A percentile compares a stretch with the other conserved stretches of the same genome.
Evolutionary conservation across 495 filamentous ascomycete species (phyloP).

Genomic region (Hypoxylon fragiforme): DNA sequence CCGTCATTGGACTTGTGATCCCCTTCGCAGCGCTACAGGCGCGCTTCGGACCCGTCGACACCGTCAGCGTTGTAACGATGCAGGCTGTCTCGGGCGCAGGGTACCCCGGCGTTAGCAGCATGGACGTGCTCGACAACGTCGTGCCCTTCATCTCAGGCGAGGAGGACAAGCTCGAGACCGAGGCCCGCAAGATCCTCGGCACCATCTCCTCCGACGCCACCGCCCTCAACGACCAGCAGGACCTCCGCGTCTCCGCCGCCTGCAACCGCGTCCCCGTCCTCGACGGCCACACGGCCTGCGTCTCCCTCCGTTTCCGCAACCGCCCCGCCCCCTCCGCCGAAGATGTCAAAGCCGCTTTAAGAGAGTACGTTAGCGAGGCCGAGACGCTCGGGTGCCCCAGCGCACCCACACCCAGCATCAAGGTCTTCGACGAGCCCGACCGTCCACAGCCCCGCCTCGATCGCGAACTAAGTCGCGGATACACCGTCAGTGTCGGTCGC

Average conservation of each 20-base stretch:
- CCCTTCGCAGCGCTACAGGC: conserved; percentile 83
- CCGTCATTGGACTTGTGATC: conserved; percentile 85
- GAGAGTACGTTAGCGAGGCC: conserved; percentile 73
- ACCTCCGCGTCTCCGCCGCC: conserved; percentile 71
- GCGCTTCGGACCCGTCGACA: conserved; percentile 72
- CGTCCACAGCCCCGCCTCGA: conserved; percentile 85
- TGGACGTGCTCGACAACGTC: conserved; percentile 77
- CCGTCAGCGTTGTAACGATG: conserved; percentile 82
- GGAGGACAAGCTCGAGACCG: conserved; percentile 85
- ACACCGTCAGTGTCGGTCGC: conserved; percentile 80
- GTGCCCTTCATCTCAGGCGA: conserved; percentile 86
- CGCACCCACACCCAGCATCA: conserved; percentile 71
- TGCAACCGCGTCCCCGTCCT: conserved; percentile 83
- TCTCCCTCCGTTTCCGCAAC: conserved; percentile 73
- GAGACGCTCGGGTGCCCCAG: conserved; percentile 75
- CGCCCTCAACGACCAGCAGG: conserved; percentile 64
- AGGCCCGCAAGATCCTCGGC: conserved; percentile 85
- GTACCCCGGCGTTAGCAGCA: conserved; percentile 82
- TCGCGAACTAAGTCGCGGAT: conserved; percentile 72
- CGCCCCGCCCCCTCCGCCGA: conserved; percentile 58
- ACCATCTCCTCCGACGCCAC: conserved; percentile 64
- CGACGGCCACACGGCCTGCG: conserved; percentile 83
- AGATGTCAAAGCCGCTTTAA: conserved; percentile 68
- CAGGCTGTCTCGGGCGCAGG: conserved; percentile 85
- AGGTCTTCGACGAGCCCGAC: conserved; percentile 78